phyloP scores from a whole-genome alignment of 768 basidiomycete species.

The Neoboletus magnificus region DNA sequence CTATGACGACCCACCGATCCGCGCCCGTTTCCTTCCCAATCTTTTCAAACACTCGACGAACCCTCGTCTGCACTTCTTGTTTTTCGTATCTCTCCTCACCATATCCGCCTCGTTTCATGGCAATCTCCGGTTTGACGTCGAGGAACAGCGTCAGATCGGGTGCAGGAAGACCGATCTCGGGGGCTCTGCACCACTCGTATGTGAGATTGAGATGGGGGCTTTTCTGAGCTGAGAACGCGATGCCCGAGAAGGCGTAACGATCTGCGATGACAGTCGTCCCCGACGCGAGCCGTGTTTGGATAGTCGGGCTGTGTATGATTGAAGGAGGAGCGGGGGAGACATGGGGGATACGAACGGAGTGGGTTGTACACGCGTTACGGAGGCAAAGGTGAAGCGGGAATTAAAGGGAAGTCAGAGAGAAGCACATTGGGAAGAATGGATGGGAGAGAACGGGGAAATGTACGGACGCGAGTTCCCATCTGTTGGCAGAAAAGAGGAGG shows the following conservation, averaged over 20 bases:
- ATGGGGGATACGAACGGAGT: too few relatives aligned
- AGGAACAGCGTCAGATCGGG: slow-evolving; percentile 91
- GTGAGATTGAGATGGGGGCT: slow-evolving; percentile 42
- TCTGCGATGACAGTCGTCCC: slow-evolving; percentile 85
- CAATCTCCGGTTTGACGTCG: slow-evolving; percentile 69
- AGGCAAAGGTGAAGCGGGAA: background rate
- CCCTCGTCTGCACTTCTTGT: slow-evolving; percentile 66
- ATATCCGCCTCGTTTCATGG: slow-evolving; percentile 70
- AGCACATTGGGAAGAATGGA: too few relatives aligned
- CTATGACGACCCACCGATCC: slow-evolving; percentile 52
- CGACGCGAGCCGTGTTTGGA: slow-evolving; percentile 51
- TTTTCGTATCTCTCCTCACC: slow-evolving; percentile 88
- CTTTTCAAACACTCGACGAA: slow-evolving; percentile 55
- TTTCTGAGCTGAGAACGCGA: slow-evolving; percentile 79
- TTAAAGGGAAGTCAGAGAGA: background rate
- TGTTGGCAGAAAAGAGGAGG: slow-evolving; percentile 92
- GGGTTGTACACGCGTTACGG: background rate
- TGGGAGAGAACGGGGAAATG: too few relatives aligned
- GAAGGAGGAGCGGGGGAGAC: background rate
- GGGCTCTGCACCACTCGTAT: slow-evolving; percentile 80
- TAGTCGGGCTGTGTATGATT: slow-evolving; percentile 45
- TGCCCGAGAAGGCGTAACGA: slow-evolving; percentile 94
- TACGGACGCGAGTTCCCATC: slow-evolving; percentile 90
- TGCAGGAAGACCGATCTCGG: slow-evolving; percentile 83
- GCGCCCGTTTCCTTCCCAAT: slow-evolving; percentile 52